A percentile compares a stretch with the other conserved stretches of the same genome.
Conservation (phyloP, 306 rosid species). For the Trichosanthes truncata region DNA sequence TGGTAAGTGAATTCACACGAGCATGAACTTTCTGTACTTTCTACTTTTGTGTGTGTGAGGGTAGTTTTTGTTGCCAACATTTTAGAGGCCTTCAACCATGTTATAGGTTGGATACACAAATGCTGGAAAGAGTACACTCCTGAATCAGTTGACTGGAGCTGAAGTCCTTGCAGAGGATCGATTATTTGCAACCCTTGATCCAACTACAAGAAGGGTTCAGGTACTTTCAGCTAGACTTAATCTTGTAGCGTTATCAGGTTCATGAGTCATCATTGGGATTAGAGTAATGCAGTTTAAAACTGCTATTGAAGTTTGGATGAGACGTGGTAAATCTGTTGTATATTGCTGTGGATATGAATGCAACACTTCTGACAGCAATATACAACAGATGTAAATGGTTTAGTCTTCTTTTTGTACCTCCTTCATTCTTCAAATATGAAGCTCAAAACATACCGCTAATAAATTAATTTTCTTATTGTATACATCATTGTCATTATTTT, state of each 20-base stretch:
- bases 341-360: background rate
- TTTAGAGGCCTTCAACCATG: conserved; percentile 16
- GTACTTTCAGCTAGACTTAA: conserved; percentile 27
- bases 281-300: background rate
- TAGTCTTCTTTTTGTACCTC: background rate
- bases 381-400: background rate
- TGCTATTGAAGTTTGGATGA: background rate
- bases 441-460: background rate
- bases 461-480: background rate
- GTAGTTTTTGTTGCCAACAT: conserved; percentile 6
- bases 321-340: background rate
- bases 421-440: background rate
- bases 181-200: conserved; percentile 96
- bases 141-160: conserved; percentile 90
- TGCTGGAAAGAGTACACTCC: conserved; percentile 96
- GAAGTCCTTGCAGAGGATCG: conserved; percentile 91
- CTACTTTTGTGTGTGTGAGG: background rate
- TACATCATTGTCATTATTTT: background rate
- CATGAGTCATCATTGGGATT: background rate
- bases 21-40: background rate
- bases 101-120: conserved; percentile 93
- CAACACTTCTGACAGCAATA: background rate
- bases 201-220: conserved; percentile 97
- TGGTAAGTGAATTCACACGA: conserved; percentile 37
- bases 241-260: background rate